Evolutionary conservation across 768 basidiomycete species (phyloP).

Genomic region (Sarcomyxa edulis): DNA sequence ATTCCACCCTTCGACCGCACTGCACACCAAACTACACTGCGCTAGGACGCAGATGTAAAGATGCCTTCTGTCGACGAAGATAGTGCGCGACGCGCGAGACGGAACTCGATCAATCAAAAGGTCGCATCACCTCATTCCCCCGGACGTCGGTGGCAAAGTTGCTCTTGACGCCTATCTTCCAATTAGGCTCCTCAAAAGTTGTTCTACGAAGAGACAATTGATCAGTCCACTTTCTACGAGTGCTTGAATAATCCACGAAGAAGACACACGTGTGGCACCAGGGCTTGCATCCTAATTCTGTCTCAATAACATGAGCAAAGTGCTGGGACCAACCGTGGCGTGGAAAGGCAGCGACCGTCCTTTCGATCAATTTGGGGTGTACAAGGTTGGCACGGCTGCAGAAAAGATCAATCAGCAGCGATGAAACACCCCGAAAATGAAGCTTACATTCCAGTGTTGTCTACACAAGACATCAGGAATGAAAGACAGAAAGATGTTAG

Average conservation of each 20-base stretch:
- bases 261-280: slow-evolving; percentile 52
- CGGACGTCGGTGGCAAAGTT: slow-evolving; percentile 44
- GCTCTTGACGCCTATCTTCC: slow-evolving; percentile 36
- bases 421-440: neutral
- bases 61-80: no score
- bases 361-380: slow-evolving; percentile 33
- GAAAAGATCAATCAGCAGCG: slow-evolving; percentile 5
- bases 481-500: slow-evolving; percentile 1
- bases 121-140: no score
- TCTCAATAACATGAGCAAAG: slow-evolving; percentile 37
- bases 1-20: no score
- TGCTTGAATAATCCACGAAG: no score
- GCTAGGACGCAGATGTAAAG: no score
- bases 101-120: no score
- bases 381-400: slow-evolving; percentile 37
- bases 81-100: no score
- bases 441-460: slow-evolving; percentile 40
- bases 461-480: slow-evolving; percentile 15
- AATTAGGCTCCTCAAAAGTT: slow-evolving; percentile 40
- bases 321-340: slow-evolving; percentile 40
- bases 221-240: no score
- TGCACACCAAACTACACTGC: no score
- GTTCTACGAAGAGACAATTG: no score
- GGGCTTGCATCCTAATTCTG: slow-evolving; percentile 39
- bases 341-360: slow-evolving; percentile 33